phyloP scores from a whole-genome alignment of 225 moss, liverwort and hornwort species.

The Physcomitrium patens region DNA sequence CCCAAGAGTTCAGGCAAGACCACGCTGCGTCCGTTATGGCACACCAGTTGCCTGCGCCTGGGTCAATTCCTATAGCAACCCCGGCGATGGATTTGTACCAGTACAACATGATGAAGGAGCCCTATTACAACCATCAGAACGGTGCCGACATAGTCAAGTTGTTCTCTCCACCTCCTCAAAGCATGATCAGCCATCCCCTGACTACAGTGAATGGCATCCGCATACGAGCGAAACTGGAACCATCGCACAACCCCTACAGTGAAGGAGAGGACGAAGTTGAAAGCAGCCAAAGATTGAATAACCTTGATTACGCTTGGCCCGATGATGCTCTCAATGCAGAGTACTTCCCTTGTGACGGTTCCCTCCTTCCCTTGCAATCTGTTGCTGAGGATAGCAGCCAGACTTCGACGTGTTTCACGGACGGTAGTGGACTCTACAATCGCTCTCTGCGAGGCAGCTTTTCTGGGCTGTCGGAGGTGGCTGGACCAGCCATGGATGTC shows the following conservation, averaged over 20 bases:
- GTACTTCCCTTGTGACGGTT: slow-evolving; percentile 8
- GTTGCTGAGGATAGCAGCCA: slow-evolving; percentile 18
- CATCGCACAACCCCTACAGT: slow-evolving; percentile 11
- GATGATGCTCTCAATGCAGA: not conserved
- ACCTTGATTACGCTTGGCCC: slow-evolving; percentile 14
- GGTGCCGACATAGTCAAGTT: too few relatives aligned
- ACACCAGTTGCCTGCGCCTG: not conserved
- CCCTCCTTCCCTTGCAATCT: slow-evolving; percentile 14
- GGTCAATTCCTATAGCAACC: not conserved
- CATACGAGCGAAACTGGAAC: slow-evolving; percentile 31
- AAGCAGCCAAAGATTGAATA: slow-evolving; percentile 23
- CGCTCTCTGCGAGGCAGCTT: not conserved
- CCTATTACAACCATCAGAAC: not conserved
- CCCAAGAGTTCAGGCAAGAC: too few relatives aligned
- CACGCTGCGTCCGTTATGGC: too few relatives aligned
- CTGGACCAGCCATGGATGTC: slow-evolving; percentile 15
- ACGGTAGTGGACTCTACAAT: not conserved
- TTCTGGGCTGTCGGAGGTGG: slow-evolving; percentile 19
- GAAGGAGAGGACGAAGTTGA: slow-evolving; percentile 29
- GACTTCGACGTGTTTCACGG: slow-evolving; percentile 17
- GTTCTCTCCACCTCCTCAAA: too few relatives aligned
- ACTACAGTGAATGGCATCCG: not conserved
- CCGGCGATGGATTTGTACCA: not conserved
- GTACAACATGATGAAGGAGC: not conserved
- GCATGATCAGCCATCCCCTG: not conserved